Percentiles rank a stretch among this genome's conserved stretches.
Evolutionary conservation across 148 eudicot genomes (phyloP).

Genomic region (Salicornia ramosissima): DNA sequence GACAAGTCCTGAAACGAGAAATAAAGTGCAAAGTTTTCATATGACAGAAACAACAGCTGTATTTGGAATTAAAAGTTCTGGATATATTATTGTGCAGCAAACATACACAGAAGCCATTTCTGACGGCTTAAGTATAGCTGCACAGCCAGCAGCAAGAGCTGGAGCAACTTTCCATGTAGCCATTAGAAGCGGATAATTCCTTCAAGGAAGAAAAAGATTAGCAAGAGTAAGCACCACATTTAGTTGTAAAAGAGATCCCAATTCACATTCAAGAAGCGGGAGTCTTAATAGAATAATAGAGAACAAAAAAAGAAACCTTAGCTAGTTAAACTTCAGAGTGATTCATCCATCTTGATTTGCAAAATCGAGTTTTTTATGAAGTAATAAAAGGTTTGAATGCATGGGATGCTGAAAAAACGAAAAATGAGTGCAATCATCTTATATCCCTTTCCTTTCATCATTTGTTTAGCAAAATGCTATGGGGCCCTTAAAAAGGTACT

Average conservation of each 20-base stretch:
- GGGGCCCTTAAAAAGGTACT: not conserved
- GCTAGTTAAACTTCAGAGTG: not conserved
- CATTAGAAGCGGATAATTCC: constrained; percentile 96
- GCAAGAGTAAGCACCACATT: not conserved
- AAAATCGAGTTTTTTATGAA: not conserved
- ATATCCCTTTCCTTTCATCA: not conserved
- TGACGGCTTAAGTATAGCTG: constrained; percentile 93
- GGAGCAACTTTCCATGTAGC: constrained; percentile 99
- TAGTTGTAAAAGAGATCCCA: constrained; percentile 1
- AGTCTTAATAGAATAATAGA: not conserved
- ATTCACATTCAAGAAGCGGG: not conserved
- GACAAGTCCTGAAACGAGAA: constrained; percentile 61
- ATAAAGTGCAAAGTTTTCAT: not conserved
- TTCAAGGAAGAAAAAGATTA: constrained; percentile 26
- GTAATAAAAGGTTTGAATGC: not conserved
- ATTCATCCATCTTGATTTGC: constrained; percentile 1
- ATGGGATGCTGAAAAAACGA: not conserved
- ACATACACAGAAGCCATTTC: constrained; percentile 87
- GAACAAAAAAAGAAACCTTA: not conserved
- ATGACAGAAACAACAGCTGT: not conserved
- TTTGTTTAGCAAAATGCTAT: not conserved
- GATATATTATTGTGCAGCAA: not conserved
- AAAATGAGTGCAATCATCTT: not conserved
- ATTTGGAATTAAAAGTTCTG: not conserved
- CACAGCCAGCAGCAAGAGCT: constrained; percentile 99